phyloP scores from a whole-genome alignment of 306 rosid genomes.

The Cucumis melo region DNA sequence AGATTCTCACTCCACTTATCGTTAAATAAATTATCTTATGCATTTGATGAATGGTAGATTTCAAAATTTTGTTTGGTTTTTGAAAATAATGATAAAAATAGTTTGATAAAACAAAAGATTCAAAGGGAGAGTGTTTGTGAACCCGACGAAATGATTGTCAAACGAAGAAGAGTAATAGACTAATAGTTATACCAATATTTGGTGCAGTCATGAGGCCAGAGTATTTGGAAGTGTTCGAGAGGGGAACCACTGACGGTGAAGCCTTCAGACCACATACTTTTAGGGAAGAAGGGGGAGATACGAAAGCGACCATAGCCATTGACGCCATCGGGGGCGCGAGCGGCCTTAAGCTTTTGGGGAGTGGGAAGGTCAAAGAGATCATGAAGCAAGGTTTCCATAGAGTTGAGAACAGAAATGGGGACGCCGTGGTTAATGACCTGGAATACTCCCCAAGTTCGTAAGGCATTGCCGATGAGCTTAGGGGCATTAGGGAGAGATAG shows the following conservation, averaged over 20 bases:
- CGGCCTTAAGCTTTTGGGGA: constrained; percentile 47
- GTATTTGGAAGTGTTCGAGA: constrained; percentile 50
- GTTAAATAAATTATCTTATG: too few species aligned
- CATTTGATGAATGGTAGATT: too few species aligned
- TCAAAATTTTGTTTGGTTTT: too few species aligned
- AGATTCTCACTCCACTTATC: too few species aligned
- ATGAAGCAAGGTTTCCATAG: constrained; percentile 24
- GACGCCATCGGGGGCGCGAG: constrained; percentile 55
- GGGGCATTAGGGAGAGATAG: constrained; percentile 53
- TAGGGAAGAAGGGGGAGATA: constrained; percentile 76
- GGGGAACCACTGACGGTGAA: constrained; percentile 77
- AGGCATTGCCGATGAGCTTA: constrained; percentile 44
- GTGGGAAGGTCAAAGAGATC: constrained; percentile 52
- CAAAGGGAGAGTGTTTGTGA: too few species aligned
- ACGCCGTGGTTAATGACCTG: constrained; percentile 63
- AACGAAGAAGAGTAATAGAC: too few species aligned
- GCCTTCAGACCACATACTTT: constrained; percentile 95
- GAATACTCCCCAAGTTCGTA: constrained; percentile 71
- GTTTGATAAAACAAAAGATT: too few species aligned
- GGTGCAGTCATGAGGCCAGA: constrained; percentile 69
- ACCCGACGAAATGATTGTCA: too few species aligned
- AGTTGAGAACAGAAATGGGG: constrained; percentile 25
- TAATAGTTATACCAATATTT: constrained; percentile 39
- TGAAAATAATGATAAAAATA: too few species aligned
- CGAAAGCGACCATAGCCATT: constrained; percentile 75